phyloP scores from a whole-genome alignment of 2,329 filamentous ascomycete species.

The Davidsoniella virescens region DNA sequence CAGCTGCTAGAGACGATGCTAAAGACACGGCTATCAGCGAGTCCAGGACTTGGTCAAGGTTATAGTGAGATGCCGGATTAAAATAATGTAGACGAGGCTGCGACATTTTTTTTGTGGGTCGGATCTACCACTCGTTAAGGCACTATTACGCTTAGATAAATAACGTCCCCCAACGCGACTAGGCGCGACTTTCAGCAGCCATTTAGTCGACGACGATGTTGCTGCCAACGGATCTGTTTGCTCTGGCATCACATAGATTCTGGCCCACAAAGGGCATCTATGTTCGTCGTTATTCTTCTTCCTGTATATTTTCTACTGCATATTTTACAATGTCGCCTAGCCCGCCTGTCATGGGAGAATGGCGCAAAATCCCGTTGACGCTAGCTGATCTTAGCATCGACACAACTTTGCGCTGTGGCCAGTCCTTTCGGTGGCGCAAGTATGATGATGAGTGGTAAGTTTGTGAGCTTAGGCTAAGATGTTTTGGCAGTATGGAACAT shows the following conservation, averaged over 20 bases:
- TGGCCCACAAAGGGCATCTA: too few relatives aligned
- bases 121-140: neutral
- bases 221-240: too few relatives aligned
- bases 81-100: conserved; percentile 7
- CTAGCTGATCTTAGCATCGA: conserved; percentile 83
- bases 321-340: conserved; percentile 6
- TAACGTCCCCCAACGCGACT: conserved; percentile 3
- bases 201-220: neutral
- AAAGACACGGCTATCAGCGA: too few relatives aligned
- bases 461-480: neutral
- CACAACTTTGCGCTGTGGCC: conserved; percentile 83
- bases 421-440: conserved; percentile 92
- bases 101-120: conserved; percentile 13
- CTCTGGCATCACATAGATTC: too few relatives aligned
- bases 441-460: conserved; percentile 66
- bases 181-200: conserved; percentile 1
- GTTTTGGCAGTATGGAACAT: neutral
- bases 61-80: too few relatives aligned
- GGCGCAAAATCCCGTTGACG: conserved; percentile 72
- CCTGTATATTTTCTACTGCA: neutral
- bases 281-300: neutral
- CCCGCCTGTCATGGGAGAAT: conserved; percentile 23
- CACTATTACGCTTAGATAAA: conserved; percentile 5
- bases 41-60: too few relatives aligned
- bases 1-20: too few relatives aligned